phyloP scores from a whole-genome alignment of 2,329 filamentous ascomycete species.

The Fusarium cicatricum region DNA sequence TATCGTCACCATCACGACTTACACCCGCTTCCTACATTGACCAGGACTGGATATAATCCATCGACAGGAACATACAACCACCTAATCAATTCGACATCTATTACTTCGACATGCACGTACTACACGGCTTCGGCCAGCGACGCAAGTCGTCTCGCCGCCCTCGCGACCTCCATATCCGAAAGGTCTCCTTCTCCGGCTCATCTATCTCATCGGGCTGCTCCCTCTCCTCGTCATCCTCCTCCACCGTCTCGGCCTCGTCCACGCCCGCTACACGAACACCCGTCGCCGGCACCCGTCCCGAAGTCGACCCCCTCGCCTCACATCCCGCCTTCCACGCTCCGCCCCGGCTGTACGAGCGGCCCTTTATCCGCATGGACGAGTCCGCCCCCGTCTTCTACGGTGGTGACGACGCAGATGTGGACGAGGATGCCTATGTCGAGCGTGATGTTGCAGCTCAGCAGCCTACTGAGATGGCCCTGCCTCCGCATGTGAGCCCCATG shows the following conservation, averaged over 20 bases:
- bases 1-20: not conserved
- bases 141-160: constrained; percentile 47
- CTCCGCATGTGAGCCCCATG: constrained; percentile 41
- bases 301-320: constrained; percentile 47
- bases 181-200: constrained; percentile 52
- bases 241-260: constrained; percentile 37
- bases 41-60: not conserved
- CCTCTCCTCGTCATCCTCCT: constrained; percentile 46
- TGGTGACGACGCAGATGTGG: constrained; percentile 30
- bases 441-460: constrained; percentile 40
- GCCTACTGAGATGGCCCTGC: constrained; percentile 43
- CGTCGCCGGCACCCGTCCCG: constrained; percentile 36
- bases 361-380: constrained; percentile 43
- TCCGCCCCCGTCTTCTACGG: constrained; percentile 42
- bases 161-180: constrained; percentile 51
- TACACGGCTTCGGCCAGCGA: constrained; percentile 49
- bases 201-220: constrained; percentile 51
- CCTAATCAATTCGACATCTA: not conserved
- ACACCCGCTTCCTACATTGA: not conserved
- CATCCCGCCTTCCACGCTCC: constrained; percentile 50
- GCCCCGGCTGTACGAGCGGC: constrained; percentile 48
- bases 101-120: constrained; percentile 46
- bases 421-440: constrained; percentile 39
- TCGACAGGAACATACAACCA: constrained; percentile 6
- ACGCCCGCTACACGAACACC: constrained; percentile 36